A percentile compares a stretch with the other conserved stretches of the same genome.
These are phyloP conservation scores for Aspergillus sclerotioniger DNA, from an alignment of 495 filamentous ascomycete species.

Conservation along the genomic window DNA sequence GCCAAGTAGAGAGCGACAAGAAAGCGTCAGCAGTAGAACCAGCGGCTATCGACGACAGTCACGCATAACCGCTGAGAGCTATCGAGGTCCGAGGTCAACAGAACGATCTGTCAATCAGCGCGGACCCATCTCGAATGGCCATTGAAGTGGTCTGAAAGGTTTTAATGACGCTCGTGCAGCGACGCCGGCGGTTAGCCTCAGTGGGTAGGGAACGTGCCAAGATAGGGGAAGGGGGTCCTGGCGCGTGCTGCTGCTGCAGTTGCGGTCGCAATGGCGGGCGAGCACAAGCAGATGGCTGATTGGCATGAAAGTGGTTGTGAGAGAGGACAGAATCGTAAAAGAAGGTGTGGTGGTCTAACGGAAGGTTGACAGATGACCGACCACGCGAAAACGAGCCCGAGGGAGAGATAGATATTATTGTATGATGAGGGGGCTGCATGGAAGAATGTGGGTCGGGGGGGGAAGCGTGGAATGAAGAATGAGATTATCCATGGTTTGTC, in stretches of 20 bases:
- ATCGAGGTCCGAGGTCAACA: conserved; percentile 3
- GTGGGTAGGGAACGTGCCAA: conserved; percentile 15
- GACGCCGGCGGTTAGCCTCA: conserved; percentile 3
- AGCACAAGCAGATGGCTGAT: not conserved
- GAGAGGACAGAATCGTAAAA: not conserved
- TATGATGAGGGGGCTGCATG: not conserved
- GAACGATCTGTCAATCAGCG: conserved; percentile 12
- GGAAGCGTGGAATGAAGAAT: not conserved
- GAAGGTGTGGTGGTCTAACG: not conserved
- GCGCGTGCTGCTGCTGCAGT: conserved; percentile 10
- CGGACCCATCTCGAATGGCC: conserved; percentile 11
- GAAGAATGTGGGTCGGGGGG: not conserved
- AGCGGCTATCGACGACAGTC: conserved; percentile 14
- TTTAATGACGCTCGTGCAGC: conserved; percentile 4
- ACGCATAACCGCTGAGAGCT: conserved; percentile 18
- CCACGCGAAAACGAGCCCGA: not conserved
- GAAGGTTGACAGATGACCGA: not conserved
- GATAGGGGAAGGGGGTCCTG: conserved; percentile 11
- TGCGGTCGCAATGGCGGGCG: not conserved
- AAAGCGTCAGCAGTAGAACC: conserved; percentile 8
- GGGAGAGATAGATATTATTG: not conserved
- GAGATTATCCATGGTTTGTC: not conserved
- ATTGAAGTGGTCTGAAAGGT: conserved; percentile 4
- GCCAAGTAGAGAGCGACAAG: conserved; percentile 14
- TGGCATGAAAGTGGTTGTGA: not conserved